Percentiles rank a stretch among this genome's conserved stretches.
Evolutionary conservation across 129 eudicot species (phyloP).

Genomic region (Saussurea involucrata): DNA sequence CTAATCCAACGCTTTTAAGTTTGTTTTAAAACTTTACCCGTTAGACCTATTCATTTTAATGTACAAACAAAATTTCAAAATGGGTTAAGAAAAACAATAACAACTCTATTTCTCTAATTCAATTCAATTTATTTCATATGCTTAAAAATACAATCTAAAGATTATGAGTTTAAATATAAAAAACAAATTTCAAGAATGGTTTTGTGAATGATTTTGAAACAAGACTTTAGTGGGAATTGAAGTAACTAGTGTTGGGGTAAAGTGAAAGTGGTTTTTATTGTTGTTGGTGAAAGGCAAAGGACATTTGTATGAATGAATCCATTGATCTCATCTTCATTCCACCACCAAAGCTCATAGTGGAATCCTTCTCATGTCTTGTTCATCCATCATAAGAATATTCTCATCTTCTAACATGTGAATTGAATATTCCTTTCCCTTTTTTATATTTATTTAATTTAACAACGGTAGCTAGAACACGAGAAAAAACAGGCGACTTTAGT

Average conservation of each 20-base stretch:
- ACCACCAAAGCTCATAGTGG: slow-evolving; percentile 24
- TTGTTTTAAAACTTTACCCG: neutral
- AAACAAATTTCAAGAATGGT: too few relatives aligned
- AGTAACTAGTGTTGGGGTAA: slow-evolving; percentile 16
- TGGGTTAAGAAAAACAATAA: neutral
- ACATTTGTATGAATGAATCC: slow-evolving; percentile 21
- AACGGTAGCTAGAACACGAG: neutral
- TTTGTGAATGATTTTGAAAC: neutral
- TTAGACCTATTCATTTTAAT: too few relatives aligned
- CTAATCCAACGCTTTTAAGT: neutral
- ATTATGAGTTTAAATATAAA: neutral
- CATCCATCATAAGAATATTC: slow-evolving; percentile 26
- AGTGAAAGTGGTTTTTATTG: slow-evolving; percentile 30
- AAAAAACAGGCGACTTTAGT: too few relatives aligned
- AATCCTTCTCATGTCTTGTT: slow-evolving; percentile 35
- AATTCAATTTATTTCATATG: neutral
- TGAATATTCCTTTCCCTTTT: slow-evolving; percentile 2
- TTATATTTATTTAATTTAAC: neutral
- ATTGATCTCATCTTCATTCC: slow-evolving; percentile 10
- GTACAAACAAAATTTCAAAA: too few relatives aligned
- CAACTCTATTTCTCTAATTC: neutral
- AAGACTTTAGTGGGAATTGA: neutral
- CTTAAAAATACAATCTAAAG: neutral
- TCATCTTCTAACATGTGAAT: slow-evolving; percentile 16
- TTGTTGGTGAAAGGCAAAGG: slow-evolving; percentile 30